Evolutionary conservation across 371 early-diverging fungal genomes (phyloP).

Genomic region (Mortierella sp.): DNA sequence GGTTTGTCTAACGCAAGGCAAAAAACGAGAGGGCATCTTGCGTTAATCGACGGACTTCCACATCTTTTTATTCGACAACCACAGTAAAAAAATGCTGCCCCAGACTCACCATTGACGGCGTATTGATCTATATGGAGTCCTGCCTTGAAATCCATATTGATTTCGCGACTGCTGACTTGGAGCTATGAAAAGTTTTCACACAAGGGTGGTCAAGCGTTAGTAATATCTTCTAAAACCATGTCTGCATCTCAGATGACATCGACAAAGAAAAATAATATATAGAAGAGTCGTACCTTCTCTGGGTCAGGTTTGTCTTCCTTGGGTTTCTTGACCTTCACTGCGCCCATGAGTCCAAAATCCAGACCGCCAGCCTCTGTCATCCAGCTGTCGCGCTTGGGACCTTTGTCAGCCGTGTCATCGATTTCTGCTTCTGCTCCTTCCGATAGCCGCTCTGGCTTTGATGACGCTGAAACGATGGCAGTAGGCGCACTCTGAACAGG

Average conservation of each 20-base stretch:
- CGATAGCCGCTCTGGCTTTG: not conserved
- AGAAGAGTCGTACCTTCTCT: constrained; percentile 27
- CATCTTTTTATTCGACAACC: not conserved
- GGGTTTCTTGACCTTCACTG: constrained; percentile 42
- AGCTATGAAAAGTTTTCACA: constrained; percentile 54
- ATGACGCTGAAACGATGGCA: not conserved
- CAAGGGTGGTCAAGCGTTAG: not conserved
- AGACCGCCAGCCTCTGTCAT: constrained; percentile 50
- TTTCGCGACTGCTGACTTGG: constrained; percentile 65
- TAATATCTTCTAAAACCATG: not conserved
- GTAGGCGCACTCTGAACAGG: not conserved
- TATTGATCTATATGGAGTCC: constrained; percentile 64
- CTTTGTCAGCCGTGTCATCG: not conserved
- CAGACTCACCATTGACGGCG: constrained; percentile 57
- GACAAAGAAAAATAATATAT: not conserved
- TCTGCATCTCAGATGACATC: too few species aligned
- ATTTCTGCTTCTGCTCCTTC: not conserved
- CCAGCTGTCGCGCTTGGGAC: constrained; percentile 47
- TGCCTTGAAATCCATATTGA: constrained; percentile 64
- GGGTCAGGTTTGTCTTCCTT: constrained; percentile 52
- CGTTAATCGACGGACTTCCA: not conserved
- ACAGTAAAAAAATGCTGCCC: constrained; percentile 18
- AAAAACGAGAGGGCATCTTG: not conserved
- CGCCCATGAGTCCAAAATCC: constrained; percentile 53
- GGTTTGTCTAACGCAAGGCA: constrained; percentile 39